Base-by-base conservation (phyloP, 2,329 filamentous ascomycete genomes). In the Alternaria hordeiaustralica region DNA sequence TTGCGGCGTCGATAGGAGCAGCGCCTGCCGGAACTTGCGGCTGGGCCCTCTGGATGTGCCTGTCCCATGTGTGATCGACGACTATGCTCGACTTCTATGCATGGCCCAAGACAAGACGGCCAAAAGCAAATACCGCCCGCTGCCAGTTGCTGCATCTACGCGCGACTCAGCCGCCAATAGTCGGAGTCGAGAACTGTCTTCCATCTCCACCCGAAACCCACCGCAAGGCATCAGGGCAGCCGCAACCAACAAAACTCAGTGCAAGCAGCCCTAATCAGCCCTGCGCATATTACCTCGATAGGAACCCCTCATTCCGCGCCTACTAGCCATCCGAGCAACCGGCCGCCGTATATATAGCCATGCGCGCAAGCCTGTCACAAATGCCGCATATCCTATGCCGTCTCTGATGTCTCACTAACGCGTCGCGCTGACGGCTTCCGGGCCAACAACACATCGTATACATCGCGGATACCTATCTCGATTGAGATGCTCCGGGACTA, bases 21-120 rank as follows among this genome's bases (percentile, higher is more conserved):
- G 57, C 61, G 51, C 36, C 58, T 61, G 53, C 56, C 66, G 64
- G 66, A 50, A 59, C 56, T 30, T 61, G 66, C 66, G 64, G 62
- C 57, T 67, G 59, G 55, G 47, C 41, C 57, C 50, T 59, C 44
- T 49, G 44, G 13, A 23, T 49, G 55, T n/a, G 36, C 30, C 53
- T 33, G 13, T 51, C 30, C 43, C 45, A 49, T 57, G 51, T 43
- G 46, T 59, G 18, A 54, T 44, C 56, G 45, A 54, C 33, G 47
- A 26, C 47, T 53, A 53, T 58, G 55, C 33, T 25, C 18, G 43
- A 33, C 47, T 20, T 23, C 33, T 51, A 51, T 58, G 45, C 55
- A 50, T 18, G 53, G 33, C 47, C 25, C 36, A 41, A 43, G 28
- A 53, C 46, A 23, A 54, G 15, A 41, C 36, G 26, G 30, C 55